Base-by-base conservation (phyloP, 179 eudicot species). In the Amaranthus tricolor region DNA sequence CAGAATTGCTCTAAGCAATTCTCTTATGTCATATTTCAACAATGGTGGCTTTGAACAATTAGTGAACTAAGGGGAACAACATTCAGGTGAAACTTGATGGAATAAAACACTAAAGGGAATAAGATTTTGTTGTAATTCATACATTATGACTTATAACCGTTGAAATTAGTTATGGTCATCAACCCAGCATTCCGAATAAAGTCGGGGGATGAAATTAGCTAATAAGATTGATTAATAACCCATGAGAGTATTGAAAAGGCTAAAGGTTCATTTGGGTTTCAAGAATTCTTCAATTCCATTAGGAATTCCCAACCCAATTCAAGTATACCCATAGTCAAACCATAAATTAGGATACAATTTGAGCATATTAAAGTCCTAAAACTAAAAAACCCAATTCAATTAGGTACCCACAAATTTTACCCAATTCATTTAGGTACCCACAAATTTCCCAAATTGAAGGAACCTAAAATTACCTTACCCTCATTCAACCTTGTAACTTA, bases 371-470 rank as follows among this genome's bases (percentile, higher is more conserved):
- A 51, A 59, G 67, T 61, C 72, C 60, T 17, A 61, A 61, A 73
- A 63, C 53, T n/a, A 55, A 43, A 31, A n/a, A 68, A 76, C 40
- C 52, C 72, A 61, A 72, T 76, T 73, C 69, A 63, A 70, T 77
- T 72, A 56, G 49, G 71, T 40, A 52, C 70, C 73, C 40, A 31
- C 40, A 31, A 31, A 31, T 31, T 31, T 31, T 31, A 76, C 40
- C 52, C 72, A 61, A 72, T 76, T 73, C 69, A 63, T 73, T 77
- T 72, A 56, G 49, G 71, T 40, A 52, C 70, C 71, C 62, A 76
- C 52, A 75, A 17, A 78, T 56, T 72, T 73, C 78, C 70, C 70
- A 61, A 76, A 77, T 75, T 85, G 64, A 72, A 74, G 75, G 74
- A 76, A 75, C 62, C 65, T 62, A 61, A 49, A 72, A 73, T 77